Conservation (phyloP, 2,329 filamentous ascomycete genomes). For the Aspergillus thermomutatus region DNA sequence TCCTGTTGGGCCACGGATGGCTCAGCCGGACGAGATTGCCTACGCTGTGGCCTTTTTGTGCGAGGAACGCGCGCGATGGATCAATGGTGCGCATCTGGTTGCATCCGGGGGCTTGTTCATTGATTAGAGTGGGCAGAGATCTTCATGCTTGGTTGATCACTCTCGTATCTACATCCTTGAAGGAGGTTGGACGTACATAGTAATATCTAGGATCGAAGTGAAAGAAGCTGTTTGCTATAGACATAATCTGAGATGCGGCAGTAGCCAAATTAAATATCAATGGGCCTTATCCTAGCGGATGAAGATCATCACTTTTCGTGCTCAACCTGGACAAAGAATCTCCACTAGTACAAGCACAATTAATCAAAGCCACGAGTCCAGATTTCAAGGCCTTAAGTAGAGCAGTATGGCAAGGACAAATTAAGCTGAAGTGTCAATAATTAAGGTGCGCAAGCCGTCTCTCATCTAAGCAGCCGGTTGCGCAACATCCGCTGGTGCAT, state of each 20-base stretch:
- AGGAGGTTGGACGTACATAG: too few relatives aligned
- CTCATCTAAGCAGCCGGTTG: neutral
- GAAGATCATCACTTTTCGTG: too few relatives aligned
- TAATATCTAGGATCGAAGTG: too few relatives aligned
- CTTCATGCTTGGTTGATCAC: too few relatives aligned
- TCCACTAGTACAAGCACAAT: neutral
- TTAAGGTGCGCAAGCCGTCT: too few relatives aligned
- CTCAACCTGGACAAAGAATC: neutral
- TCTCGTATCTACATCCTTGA: too few relatives aligned
- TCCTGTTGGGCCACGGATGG: constrained; percentile 37
- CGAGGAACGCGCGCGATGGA: constrained; percentile 44
- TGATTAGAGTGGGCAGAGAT: constrained; percentile 9
- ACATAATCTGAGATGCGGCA: too few relatives aligned
- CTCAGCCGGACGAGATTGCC: constrained; percentile 45
- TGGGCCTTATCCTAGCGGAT: neutral
- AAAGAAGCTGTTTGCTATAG: too few relatives aligned
- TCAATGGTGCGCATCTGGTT: constrained; percentile 43
- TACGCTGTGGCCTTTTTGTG: constrained; percentile 47
- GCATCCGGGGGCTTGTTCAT: constrained; percentile 27
- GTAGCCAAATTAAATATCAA: neutral
- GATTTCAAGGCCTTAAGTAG: neutral
- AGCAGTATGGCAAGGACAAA: neutral
- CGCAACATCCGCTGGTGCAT: neutral
- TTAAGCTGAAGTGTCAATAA: too few relatives aligned
- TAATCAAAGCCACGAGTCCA: neutral